Conservation (phyloP, 495 filamentous ascomycete genomes). For the Niebla homalea region DNA sequence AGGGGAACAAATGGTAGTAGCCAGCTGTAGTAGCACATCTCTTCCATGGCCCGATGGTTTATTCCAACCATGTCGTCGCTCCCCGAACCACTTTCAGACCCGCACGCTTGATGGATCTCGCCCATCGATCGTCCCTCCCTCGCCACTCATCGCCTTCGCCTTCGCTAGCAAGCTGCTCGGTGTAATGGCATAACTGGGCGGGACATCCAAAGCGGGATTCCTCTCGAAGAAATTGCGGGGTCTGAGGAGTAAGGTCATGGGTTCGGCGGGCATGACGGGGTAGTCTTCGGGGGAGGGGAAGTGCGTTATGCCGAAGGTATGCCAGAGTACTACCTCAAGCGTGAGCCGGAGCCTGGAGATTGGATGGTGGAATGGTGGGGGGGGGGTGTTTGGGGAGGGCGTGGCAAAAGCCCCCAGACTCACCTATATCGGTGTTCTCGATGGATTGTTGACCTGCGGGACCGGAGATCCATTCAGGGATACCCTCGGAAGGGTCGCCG, state of each 20-base stretch:
- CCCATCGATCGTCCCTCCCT: too few relatives aligned
- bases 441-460: constrained; percentile 52
- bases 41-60: too few relatives aligned
- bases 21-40: too few relatives aligned
- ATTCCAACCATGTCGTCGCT: too few relatives aligned
- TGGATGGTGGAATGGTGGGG: too few relatives aligned
- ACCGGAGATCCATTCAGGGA: constrained; percentile 66
- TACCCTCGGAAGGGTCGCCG: constrained; percentile 63
- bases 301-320: constrained; percentile 88
- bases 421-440: constrained; percentile 54
- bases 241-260: constrained; percentile 70
- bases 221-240: constrained; percentile 79
- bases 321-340: constrained; percentile 64
- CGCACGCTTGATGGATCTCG: too few relatives aligned
- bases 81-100: too few relatives aligned
- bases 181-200: constrained; percentile 60
- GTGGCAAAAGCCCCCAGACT: too few relatives aligned
- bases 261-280: constrained; percentile 89
- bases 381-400: too few relatives aligned
- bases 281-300: constrained; percentile 90
- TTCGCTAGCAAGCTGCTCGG: constrained; percentile 33
- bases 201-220: constrained; percentile 82
- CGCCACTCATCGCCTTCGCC: too few relatives aligned
- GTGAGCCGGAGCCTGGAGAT: too few relatives aligned
- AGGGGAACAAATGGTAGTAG: too few relatives aligned